Evolutionary conservation across 257 asterid species (phyloP), one percentile per base, ranked within the genome.

Genomic region (Fraxinus anomala): DNA sequence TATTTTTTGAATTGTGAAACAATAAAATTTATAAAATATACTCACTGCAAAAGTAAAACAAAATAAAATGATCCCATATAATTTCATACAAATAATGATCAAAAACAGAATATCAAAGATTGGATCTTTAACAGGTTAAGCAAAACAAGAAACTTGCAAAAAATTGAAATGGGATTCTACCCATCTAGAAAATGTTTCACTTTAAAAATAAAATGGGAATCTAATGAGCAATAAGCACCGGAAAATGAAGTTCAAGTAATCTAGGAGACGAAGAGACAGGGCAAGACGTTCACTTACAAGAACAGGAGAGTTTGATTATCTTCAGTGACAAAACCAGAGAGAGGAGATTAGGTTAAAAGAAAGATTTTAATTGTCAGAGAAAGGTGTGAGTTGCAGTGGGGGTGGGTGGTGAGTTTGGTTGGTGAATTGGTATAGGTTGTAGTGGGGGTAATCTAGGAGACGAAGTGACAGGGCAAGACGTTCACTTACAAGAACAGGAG

Each of bases 251-350:
- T 66, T 28, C 4, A 49, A 77, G n/a, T 21, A 59, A 30, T 33
- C 34, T 12, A n/a, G 5, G 23, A n/a, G 31, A 3, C 16, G 23
- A 40, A 33, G 14, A 3, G 10, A 31, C 19, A 37, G 21, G 51
- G 16, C 7, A 26, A 37, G 40, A 44, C 44, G 16, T 42, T 49
- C 23, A 75, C 83, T 75, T 65, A 78, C 86, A 63, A 7, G 61
- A 36, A 21, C 2, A 37, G 42, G 14, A 24, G 17, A n/a, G 26
- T 13, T 31, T 23, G 39, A 47, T 14, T 47, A 19, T 54, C 65
- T 17, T 54, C 65, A 6, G 65, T 1, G 26, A 54, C 7, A 3
- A 4, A 47, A 14, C 56, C 56, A 47, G n/a, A 14, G 6, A 3
- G 56, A 14, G n/a, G 56, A 14, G 14, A 12, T 47, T 47, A 47